Conservation (phyloP, 108 stramenopile species). For the Cyclotella kingstonii region DNA sequence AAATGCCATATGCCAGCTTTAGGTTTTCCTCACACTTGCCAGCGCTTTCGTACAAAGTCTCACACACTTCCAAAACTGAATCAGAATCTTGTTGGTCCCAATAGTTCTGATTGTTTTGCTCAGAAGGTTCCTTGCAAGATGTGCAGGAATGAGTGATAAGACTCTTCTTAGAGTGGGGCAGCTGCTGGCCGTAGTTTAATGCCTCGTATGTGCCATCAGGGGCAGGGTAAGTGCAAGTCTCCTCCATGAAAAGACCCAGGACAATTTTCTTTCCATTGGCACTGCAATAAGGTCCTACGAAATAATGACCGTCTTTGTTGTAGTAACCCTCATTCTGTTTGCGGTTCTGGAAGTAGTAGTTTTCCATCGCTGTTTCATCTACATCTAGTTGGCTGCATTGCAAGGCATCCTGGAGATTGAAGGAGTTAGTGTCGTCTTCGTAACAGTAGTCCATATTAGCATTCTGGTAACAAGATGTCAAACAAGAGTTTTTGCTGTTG, state of each 20-base stretch:
- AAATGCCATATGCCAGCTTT: constrained; percentile 44
- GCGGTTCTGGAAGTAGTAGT: constrained; percentile 53
- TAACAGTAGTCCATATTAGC: constrained; percentile 48
- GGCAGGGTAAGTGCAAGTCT: constrained; percentile 57
- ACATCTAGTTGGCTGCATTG: constrained; percentile 9
- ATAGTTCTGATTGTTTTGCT: constrained; percentile 45
- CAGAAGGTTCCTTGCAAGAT: constrained; percentile 55
- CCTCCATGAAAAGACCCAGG: constrained; percentile 70
- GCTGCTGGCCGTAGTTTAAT: constrained; percentile 44
- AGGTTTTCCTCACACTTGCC: constrained; percentile 82
- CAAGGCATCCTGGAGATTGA: constrained; percentile 15
- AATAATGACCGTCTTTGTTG: constrained; percentile 43
- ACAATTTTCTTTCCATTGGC: constrained; percentile 60
- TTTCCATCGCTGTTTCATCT: constrained; percentile 41
- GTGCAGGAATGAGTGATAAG: constrained; percentile 55
- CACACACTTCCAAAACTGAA: constrained; percentile 65
- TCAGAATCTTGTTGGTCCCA: constrained; percentile 33
- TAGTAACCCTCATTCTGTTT: constrained; percentile 49
- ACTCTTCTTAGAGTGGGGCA: constrained; percentile 35
- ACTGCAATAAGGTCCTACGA: constrained; percentile 57
- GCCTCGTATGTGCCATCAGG: constrained; percentile 54
- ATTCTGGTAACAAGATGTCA: constrained; percentile 47
- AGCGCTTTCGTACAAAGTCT: constrained; percentile 57
- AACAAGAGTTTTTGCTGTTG: constrained; percentile 52
- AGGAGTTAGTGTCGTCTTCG: constrained; percentile 8